phyloP scores from a whole-genome alignment of 2,329 filamentous ascomycete genomes.

The Penicillium digitatum region DNA sequence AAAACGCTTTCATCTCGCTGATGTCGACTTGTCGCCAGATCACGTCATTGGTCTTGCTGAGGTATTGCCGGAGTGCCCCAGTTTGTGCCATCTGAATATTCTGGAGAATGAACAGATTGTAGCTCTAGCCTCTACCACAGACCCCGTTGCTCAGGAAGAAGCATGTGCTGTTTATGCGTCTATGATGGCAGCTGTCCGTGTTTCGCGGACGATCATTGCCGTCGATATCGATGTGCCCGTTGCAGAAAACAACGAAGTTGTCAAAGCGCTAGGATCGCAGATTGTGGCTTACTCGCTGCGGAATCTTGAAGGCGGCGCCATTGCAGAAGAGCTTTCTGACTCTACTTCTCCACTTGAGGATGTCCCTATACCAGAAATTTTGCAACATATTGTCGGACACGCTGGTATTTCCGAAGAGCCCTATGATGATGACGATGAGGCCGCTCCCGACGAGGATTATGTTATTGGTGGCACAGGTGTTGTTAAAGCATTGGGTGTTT shows the following conservation, averaged over 20 bases:
- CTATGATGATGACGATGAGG: slow-evolving; percentile 58
- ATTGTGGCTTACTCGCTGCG: slow-evolving; percentile 91
- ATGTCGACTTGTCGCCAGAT: slow-evolving; percentile 78
- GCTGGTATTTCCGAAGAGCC: slow-evolving; percentile 48
- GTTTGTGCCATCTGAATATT: slow-evolving; percentile 80
- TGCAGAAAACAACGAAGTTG: slow-evolving; percentile 77
- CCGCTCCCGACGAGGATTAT: slow-evolving; percentile 85
- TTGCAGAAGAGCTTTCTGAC: slow-evolving; percentile 54
- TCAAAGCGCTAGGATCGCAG: slow-evolving; percentile 87
- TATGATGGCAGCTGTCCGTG: slow-evolving; percentile 77
- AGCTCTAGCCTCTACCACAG: slow-evolving; percentile 69
- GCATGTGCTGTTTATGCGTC: slow-evolving; percentile 92
- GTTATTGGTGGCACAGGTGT: slow-evolving; percentile 94
- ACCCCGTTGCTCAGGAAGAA: slow-evolving; percentile 81
- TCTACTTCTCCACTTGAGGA: slow-evolving; percentile 46
- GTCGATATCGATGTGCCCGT: slow-evolving; percentile 88
- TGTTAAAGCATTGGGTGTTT: slow-evolving; percentile 88
- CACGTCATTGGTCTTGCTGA: slow-evolving; percentile 90
- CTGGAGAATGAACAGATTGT: slow-evolving; percentile 66
- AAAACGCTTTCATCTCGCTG: slow-evolving; percentile 80
- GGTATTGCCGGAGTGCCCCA: slow-evolving; percentile 76
- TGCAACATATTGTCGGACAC: slow-evolving; percentile 81
- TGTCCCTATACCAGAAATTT: slow-evolving; percentile 71
- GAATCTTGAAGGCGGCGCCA: slow-evolving; percentile 78
- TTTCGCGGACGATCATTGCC: slow-evolving; percentile 78